Base-by-base conservation (phyloP, 345 rosid species). In the Turnera subulata region DNA sequence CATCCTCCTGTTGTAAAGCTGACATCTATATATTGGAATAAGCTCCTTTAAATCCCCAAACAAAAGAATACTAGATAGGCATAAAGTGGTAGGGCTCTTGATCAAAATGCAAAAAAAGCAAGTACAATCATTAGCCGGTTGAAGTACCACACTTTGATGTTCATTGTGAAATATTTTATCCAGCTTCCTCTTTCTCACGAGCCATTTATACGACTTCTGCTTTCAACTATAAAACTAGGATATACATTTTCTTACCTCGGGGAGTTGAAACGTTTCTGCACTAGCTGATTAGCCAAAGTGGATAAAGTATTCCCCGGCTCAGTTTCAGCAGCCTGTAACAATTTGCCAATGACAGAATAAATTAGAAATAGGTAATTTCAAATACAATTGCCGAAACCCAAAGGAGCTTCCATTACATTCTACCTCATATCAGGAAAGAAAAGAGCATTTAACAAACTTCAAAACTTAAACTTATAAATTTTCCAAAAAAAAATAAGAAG, bases 171-270 rank as follows among this genome's bases (percentile, higher is more conserved):
- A 51, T 0, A 17, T n/a, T 19, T 19, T 51, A 5, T 2, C 3
- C 18, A 13, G 11, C 32, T 50, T n/a, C 35, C 35, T 50, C 53
- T 13, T n/a, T n/a, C n/a, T n/a, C n/a, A n/a, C n/a, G n/a, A n/a
- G n/a, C n/a, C n/a, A n/a, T n/a, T n/a, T n/a, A n/a, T n/a, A n/a
- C n/a, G n/a, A n/a, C n/a, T n/a, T n/a, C n/a, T n/a, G n/a, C n/a
- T n/a, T n/a, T n/a, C n/a, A n/a, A n/a, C n/a, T n/a, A n/a, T n/a
- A n/a, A n/a, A n/a, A n/a, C n/a, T n/a, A n/a, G n/a, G n/a, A n/a
- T n/a, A n/a, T n/a, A n/a, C n/a, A 39, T 44, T 12, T 20, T 18
- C 25, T 63, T 75, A 82, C 84, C 82, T 67, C 17, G 82, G 71
- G 11, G 74, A 67, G 57, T 22, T 70, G 39, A 75, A 57, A 56